phyloP scores from a whole-genome alignment of 2,329 filamentous ascomycete genomes.

The Neonectria punicea region DNA sequence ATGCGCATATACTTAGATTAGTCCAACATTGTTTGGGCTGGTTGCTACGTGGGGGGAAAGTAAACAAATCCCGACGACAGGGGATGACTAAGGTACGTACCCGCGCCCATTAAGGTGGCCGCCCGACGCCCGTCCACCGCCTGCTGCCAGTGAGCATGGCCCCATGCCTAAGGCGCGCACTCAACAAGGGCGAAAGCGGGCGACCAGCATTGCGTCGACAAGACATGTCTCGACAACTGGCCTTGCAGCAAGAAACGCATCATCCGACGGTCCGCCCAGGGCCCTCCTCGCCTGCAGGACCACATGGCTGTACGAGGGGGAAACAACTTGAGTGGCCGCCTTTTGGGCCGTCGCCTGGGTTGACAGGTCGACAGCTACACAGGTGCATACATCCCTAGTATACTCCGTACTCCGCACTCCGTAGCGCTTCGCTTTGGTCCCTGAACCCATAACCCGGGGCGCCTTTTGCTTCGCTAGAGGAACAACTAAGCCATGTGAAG shows the following conservation, averaged over 20 bases:
- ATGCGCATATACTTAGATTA: constrained; percentile 30
- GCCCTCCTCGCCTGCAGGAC: constrained; percentile 13
- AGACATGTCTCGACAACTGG: constrained; percentile 41
- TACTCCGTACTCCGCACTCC: neutral
- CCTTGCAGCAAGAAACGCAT: constrained; percentile 33
- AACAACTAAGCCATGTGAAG: neutral
- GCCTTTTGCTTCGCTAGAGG: neutral
- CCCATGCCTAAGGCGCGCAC: constrained; percentile 7
- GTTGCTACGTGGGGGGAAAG: constrained; percentile 53
- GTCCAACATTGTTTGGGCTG: constrained; percentile 42
- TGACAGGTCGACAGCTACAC: constrained; percentile 28
- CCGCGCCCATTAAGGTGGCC: neutral
- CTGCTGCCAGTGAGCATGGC: neutral
- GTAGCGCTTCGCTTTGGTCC: neutral
- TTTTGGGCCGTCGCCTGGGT: constrained; percentile 34
- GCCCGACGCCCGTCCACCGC: constrained; percentile 3
- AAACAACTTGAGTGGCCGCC: constrained; percentile 8
- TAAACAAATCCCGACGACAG: constrained; percentile 48
- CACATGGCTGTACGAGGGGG: constrained; percentile 28
- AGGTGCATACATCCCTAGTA: neutral
- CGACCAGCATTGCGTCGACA: constrained; percentile 23
- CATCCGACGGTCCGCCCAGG: constrained; percentile 23
- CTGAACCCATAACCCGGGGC: neutral
- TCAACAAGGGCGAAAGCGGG: constrained; percentile 17
- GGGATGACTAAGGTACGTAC: constrained; percentile 39